phyloP scores from a whole-genome alignment of 1,139 yeast genomes.

The Pichia norvegensis region DNA sequence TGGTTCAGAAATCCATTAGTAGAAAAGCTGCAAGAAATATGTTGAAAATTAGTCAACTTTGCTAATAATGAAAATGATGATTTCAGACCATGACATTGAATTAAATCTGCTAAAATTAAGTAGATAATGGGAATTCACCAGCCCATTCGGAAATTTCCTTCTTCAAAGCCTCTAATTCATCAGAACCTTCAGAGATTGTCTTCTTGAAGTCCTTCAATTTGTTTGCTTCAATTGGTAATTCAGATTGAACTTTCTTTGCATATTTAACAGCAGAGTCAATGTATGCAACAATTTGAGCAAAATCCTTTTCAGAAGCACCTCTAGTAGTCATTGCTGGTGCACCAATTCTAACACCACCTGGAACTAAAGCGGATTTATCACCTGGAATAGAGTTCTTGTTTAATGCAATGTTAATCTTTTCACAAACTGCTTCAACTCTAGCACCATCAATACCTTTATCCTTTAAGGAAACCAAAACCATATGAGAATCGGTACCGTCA shows the following conservation, averaged over 20 bases:
- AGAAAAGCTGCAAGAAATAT: neutral
- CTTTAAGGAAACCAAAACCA: conserved; percentile 84
- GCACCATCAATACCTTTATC: conserved; percentile 96
- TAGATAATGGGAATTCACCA: conserved; percentile 88
- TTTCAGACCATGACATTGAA: neutral
- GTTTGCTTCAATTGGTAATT: conserved; percentile 79
- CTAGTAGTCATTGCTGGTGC: conserved; percentile 99
- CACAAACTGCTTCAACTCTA: conserved; percentile 91
- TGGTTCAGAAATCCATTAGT: neutral
- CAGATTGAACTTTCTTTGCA: conserved; percentile 68
- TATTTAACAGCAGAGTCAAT: conserved; percentile 77
- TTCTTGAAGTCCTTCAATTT: conserved; percentile 91
- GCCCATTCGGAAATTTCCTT: conserved; percentile 86
- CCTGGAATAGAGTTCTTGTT: conserved; percentile 98
- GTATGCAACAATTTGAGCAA: conserved; percentile 71
- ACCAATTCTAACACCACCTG: conserved; percentile 97
- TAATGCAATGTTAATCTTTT: conserved; percentile 89
- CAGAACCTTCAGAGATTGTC: conserved; percentile 61
- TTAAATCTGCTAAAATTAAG: conserved; percentile 27
- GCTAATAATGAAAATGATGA: neutral
- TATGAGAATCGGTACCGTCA: conserved; percentile 93
- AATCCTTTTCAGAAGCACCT: conserved; percentile 85
- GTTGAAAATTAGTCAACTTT: neutral
- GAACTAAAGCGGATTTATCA: conserved; percentile 94
- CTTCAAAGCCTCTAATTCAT: conserved; percentile 60